Evolutionary conservation across 768 basidiomycete genomes (phyloP).

Genomic region (Collybia sordida): DNA sequence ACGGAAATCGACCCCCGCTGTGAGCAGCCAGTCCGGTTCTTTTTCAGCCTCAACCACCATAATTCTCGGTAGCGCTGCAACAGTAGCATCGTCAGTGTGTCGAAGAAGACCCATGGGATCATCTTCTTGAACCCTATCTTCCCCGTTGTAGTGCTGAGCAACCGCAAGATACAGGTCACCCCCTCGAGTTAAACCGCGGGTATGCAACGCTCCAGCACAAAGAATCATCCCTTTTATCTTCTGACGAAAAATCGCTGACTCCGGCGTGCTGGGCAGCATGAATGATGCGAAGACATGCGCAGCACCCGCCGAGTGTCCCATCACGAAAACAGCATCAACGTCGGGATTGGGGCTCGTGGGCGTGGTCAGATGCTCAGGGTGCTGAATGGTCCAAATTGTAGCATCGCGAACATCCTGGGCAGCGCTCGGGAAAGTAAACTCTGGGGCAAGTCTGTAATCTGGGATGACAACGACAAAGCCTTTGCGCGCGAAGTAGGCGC

Average conservation of each 20-base stretch:
- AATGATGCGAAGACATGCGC: constrained; percentile 46
- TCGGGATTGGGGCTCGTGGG: constrained; percentile 35
- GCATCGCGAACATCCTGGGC: constrained; percentile 63
- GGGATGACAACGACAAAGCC: constrained; percentile 67
- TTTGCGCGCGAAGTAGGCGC: constrained; percentile 56
- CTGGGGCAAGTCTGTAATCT: constrained; percentile 65
- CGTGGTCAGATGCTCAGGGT: constrained; percentile 29
- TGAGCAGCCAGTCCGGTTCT: constrained; percentile 48
- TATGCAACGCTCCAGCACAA: constrained; percentile 44
- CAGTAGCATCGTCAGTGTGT: constrained; percentile 28
- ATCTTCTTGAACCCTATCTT: constrained; percentile 33
- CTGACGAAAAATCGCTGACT: constrained; percentile 22
- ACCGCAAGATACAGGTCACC: constrained; percentile 27
- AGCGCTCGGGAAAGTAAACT: constrained; percentile 51
- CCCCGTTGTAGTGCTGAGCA: constrained; percentile 36
- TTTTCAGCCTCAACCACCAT: constrained; percentile 50
- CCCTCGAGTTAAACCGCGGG: constrained; percentile 20
- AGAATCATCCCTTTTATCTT: constrained; percentile 47
- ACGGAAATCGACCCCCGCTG: constrained; percentile 35
- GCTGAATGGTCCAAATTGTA: constrained; percentile 47
- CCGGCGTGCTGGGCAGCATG: constrained; percentile 31
- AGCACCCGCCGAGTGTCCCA: constrained; percentile 67
- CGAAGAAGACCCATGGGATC: constrained; percentile 42
- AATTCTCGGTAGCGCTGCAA: constrained; percentile 43
- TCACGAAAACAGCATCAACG: constrained; percentile 40